A percentile compares a stretch with the other conserved stretches of the same genome.
These are phyloP conservation scores for Phytomonas francai DNA, from an alignment of 208 protist genomes.

Conservation along the genomic window DNA sequence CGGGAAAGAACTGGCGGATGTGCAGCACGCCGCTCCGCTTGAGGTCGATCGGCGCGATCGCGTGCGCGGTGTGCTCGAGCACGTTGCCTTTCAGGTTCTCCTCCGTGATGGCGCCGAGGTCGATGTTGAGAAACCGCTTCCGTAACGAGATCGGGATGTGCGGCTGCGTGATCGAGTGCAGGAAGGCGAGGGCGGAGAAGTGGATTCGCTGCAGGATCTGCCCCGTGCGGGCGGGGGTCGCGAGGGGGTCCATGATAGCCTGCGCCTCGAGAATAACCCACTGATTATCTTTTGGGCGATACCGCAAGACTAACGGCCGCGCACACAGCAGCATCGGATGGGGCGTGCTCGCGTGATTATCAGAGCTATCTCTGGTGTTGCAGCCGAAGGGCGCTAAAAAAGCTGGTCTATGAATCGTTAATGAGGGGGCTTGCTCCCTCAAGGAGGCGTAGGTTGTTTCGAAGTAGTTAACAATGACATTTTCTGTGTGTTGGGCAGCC, in stretches of 20 bases:
- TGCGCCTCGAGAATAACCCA: slow-evolving; percentile 83
- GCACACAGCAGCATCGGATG: slow-evolving; percentile 36
- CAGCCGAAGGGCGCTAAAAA: slow-evolving; percentile 50
- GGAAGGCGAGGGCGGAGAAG: slow-evolving; percentile 71
- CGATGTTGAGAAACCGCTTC: slow-evolving; percentile 75
- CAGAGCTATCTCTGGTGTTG: not conserved
- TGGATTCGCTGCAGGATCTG: slow-evolving; percentile 66
- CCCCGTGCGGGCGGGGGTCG: slow-evolving; percentile 37
- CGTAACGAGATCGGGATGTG: slow-evolving; percentile 81
- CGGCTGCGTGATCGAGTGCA: slow-evolving; percentile 69
- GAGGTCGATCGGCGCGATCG: slow-evolving; percentile 72
- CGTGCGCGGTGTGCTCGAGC: slow-evolving; percentile 36
- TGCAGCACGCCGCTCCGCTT: slow-evolving; percentile 85
- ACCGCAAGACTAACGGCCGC: slow-evolving; percentile 64
- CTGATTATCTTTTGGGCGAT: slow-evolving; percentile 83
- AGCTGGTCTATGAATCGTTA: slow-evolving; percentile 80
- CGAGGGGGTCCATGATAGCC: slow-evolving; percentile 62
- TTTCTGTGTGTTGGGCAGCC: slow-evolving; percentile 64
- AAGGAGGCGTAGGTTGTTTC: slow-evolving; percentile 59
- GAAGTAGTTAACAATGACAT: slow-evolving; percentile 74
- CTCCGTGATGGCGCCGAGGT: slow-evolving; percentile 50
- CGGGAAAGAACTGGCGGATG: slow-evolving; percentile 86
- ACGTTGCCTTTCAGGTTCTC: slow-evolving; percentile 41
- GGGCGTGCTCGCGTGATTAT: not conserved
- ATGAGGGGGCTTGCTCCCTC: slow-evolving; percentile 68